Base-by-base conservation (phyloP, 2,329 filamentous ascomycete genomes). In the Aspergillus fumigatiaffinis region DNA sequence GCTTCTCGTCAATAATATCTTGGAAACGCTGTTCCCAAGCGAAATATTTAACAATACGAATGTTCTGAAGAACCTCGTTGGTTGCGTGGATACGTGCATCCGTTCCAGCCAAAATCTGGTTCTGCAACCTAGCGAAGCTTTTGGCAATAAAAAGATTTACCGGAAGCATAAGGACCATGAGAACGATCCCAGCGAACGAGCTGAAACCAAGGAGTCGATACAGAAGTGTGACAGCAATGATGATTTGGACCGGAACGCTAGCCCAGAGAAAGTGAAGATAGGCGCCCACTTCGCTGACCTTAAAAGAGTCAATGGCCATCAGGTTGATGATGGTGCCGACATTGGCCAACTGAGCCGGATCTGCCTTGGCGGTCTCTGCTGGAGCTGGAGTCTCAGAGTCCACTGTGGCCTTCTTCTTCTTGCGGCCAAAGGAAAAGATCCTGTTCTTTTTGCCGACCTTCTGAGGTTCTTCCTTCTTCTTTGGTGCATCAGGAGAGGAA, bases 281-380 rank as follows among this genome's bases (percentile, higher is more conserved):
- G 0, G 93, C 90, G 41, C 91, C 94, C 58, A 96, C 88, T 71
- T 99, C 94, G 60, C 91, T 90, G 55, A 99, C 91, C 77, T 99
- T 99, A 85, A 97, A 97, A 50, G 93, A 97, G 79, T 99, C 95
- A 44, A 99, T 95, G 10, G 94, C 95, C 94, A 99, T 99, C 63
- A 99, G 81, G 74, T 97, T 99, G 79, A 99, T 99, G 68, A 99
- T 97, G n/a, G 94, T 96, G 61, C 95, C 94, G 52, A 95, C 83
- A 60, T 94, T 97, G 42, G 92, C 93, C 76, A 96, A 91, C 57
- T 88, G 84, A 60, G 91, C 87, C 20, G 60, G 56, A n/a, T 70
- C 68, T 35, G 66, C 67, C 20, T 62, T 56, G 44, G 74, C 66
- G 54, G 66, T 25, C 29, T 67, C 63, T 29, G 68, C 65, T 26